Evolutionary conservation across 148 eudicot species (phyloP), one percentile per base, ranked within the genome.

Genomic region (Cornus suecica): DNA sequence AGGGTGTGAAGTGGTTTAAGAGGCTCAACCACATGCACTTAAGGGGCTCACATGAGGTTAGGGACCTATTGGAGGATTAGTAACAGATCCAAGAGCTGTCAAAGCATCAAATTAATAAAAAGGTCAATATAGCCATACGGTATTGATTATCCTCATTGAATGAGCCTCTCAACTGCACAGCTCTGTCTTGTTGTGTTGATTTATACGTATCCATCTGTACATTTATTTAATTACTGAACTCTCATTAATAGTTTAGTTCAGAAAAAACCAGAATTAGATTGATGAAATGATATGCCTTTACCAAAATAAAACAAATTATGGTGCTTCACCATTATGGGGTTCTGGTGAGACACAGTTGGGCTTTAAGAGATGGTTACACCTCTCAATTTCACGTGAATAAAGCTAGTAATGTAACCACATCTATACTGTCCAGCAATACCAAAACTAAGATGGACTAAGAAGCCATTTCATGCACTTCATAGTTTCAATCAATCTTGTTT

Each of bases 141-240:
- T n/a, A n/a, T 73, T 61, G 76, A 60, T 71, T 65, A 64, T 70
- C 42, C 18, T 52, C 77, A 81, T 82, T 82, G 15, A 82, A 78
- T 82, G 81, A 64, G 64, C 2, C 2, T 70, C 42, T 74, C 81
- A 81, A 81, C 80, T 77, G 70, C 58, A 64, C 75, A 68, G 18
- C 31, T 65, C 0, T 20, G 28, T 10, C 11, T 56, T 32, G 1
- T 34, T 51, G 26, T 28, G 7, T 18, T 37, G 42, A 37, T 37
- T 1, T 6, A 4, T 37, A 6, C 9, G 9, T 37, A 37, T 23
- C 15, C n/a, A 66, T 66, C 77, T 79, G 61, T 58, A 58, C 18
- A 58, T 14, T 0, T 18, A n/a, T 4, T 20, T n/a, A 18, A 5
- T 22, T 6, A 2, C 62, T 22, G 20, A 25, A 0, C 62, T 58